Evolutionary conservation across 257 asterid species (phyloP).

Genomic region (Handroanthus guayacan): DNA sequence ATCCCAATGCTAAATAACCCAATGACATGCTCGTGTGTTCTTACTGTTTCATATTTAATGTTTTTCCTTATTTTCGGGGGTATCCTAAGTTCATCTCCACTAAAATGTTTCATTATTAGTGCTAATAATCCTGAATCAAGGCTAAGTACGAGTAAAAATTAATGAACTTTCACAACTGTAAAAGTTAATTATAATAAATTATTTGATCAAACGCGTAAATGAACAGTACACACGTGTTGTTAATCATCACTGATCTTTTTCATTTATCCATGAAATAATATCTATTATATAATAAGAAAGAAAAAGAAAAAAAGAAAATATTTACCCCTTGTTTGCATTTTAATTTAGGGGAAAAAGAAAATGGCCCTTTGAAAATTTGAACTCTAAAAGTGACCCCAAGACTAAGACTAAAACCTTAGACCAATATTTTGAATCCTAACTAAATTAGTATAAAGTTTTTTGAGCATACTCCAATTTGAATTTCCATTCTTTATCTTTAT

Average conservation of each 20-base stretch:
- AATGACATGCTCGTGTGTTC: too few species aligned
- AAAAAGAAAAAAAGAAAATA: background rate
- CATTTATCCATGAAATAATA: background rate
- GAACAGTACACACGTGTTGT: too few species aligned
- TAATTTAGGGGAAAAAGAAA: background rate
- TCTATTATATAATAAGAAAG: background rate
- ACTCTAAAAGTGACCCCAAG: background rate
- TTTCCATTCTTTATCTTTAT: slow-evolving; percentile 20
- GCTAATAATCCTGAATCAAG: background rate
- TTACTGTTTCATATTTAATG: slow-evolving; percentile 2
- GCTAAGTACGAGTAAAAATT: background rate
- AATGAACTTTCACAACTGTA: too few species aligned
- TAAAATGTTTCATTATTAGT: background rate
- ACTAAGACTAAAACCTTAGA: background rate
- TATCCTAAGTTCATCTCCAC: slow-evolving; percentile 37
- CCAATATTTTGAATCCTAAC: slow-evolving; percentile 13
- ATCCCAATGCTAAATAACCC: too few species aligned
- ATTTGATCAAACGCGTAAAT: too few species aligned
- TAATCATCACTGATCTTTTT: too few species aligned
- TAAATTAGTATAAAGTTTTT: slow-evolving; percentile 21
- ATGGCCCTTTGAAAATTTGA: background rate
- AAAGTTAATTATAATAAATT: too few species aligned
- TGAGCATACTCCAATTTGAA: slow-evolving; percentile 15
- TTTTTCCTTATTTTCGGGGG: slow-evolving; percentile 30
- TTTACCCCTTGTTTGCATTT: background rate